Conservation (phyloP, 176 grass and related monocot species). For the Oryza meyeriana region DNA sequence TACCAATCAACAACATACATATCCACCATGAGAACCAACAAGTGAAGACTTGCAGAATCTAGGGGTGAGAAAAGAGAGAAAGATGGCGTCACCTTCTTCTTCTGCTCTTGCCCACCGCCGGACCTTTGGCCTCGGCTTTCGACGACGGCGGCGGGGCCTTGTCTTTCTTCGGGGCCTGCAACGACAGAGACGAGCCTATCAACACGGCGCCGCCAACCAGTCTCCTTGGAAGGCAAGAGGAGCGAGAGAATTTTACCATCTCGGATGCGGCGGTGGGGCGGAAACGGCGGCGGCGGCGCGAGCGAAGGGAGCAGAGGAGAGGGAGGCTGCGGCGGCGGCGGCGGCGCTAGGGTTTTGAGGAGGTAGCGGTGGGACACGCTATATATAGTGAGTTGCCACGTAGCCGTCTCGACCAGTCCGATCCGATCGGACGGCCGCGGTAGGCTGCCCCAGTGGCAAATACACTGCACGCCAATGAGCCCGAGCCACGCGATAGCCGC, state of each 20-base stretch:
- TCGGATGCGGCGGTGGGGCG: neutral
- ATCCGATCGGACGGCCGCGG: constrained; percentile 7
- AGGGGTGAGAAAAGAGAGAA: neutral
- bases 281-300: neutral
- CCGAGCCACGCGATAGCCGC: neutral
- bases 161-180: constrained; percentile 62
- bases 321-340: constrained; percentile 13
- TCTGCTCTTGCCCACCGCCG: constrained; percentile 57
- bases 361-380: neutral
- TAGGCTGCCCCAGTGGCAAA: neutral
- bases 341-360: constrained; percentile 32
- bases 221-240: neutral
- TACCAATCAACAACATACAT: neutral
- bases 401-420: neutral
- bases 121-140: constrained; percentile 64
- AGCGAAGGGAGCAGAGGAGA: neutral
- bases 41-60: neutral
- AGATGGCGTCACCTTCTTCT: constrained; percentile 43
- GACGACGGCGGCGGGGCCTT: constrained; percentile 65
- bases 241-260: constrained; percentile 7
- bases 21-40: constrained; percentile 6
- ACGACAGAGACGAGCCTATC: neutral
- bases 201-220: neutral
- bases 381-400: constrained; percentile 22
- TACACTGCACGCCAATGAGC: neutral